These are phyloP conservation scores for Corchorus capsularis DNA, from an alignment of 345 rosid species.

Conservation along the genomic window DNA sequence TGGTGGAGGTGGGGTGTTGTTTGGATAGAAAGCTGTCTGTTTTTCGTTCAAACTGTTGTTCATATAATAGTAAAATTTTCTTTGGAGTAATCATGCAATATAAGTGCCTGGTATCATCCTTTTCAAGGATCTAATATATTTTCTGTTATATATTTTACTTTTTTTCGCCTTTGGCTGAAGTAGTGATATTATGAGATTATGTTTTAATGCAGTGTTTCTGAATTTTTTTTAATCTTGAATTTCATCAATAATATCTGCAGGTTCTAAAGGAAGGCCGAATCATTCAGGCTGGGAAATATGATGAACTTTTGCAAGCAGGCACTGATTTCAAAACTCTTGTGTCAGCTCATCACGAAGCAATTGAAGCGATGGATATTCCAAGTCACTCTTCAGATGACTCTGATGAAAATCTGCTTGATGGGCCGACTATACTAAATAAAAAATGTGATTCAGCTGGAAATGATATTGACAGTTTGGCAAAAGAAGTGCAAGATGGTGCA, in stretches of 20 bases:
- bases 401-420: conserved; percentile 60
- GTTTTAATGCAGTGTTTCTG: not conserved
- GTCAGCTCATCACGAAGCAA: conserved; percentile 97
- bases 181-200: not conserved
- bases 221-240: conserved; percentile 7
- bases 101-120: not conserved
- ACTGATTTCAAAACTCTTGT: conserved; percentile 93
- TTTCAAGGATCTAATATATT: not conserved
- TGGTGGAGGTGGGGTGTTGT: not conserved
- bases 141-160: not conserved
- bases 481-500: conserved; percentile 86
- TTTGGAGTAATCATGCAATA: conserved; percentile 17
- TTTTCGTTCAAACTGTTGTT: not conserved
- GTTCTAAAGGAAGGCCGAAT: conserved; percentile 93
- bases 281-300: conserved; percentile 96
- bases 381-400: conserved; percentile 87
- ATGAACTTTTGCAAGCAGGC: conserved; percentile 95
- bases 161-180: not conserved
- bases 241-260: conserved; percentile 40
- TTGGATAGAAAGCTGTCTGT: conserved; percentile 7
- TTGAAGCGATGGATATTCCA: conserved; percentile 95
- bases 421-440: conserved; percentile 40
- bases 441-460: conserved; percentile 58
- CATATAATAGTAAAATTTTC: not conserved
- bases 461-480: conserved; percentile 67